Base-by-base conservation (phyloP, 495 filamentous ascomycete genomes). In the Penicillium paxilli region DNA sequence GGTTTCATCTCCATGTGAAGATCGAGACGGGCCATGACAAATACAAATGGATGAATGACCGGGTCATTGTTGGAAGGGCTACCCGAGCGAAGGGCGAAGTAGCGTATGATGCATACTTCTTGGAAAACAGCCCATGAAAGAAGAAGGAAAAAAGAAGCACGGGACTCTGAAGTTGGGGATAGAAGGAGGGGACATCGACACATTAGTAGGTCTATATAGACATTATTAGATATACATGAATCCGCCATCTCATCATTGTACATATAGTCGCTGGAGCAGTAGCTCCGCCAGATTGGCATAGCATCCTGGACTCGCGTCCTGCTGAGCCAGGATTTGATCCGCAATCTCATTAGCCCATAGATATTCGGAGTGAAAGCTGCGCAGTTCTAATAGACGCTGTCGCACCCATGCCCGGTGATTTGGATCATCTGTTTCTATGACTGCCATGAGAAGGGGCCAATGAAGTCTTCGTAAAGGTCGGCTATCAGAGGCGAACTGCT, bases 371-470 rank as follows among this genome's bases (percentile, higher is more conserved):
- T 76, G 65, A 23, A 58, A 60, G 10, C 64, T 50, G 10, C 67
- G 64, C 17, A 70, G 49, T 41, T 73, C 72, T 2, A 51, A 56
- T 22, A 80, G 47, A 30, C 72, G 67, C 23, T 73, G 60, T 17
- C 68, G 63, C 2, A 74, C 55, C 74, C 76, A 80, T 3, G 57
- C 57, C 12, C 64, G 74, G n/a, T 76, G 68, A 3, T 63, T 52
- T 1, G 48, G 44, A 26, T 77, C 68, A 1, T 63, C 59, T 5
- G 71, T 75, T 51, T 80, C 77, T 28, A 80, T 66, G 9, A 68
- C 51, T 2, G 71, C 77, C 71, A 76, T 75, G 33, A 80, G 59
- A 0, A 80, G 54, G 3, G 77, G 72, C 76, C 74, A 77, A 22
- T 78, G 74, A 21, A 79, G 51, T 7, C 77, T 65, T 14, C 71